phyloP scores from a whole-genome alignment of 345 rosid species.

The Cardiospermum halicacabum region DNA sequence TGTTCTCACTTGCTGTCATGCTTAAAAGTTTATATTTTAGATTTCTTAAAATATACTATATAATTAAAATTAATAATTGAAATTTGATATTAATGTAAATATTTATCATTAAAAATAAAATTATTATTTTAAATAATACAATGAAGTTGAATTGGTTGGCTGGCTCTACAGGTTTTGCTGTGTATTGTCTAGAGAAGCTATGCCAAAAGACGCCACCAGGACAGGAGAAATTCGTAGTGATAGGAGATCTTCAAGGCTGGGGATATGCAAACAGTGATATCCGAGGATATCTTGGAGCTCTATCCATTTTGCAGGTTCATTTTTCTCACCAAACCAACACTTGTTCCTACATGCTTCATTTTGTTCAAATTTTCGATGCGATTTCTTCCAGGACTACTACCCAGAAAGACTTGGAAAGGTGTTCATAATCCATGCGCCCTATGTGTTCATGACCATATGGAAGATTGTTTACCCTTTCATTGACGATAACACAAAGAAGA shows the following conservation, averaged over 20 bases:
- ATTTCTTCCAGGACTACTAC: slow-evolving; percentile 38
- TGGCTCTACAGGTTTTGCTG: slow-evolving; percentile 36
- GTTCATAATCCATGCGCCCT: slow-evolving; percentile 31
- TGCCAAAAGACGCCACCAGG: slow-evolving; percentile 34
- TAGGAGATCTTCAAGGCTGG: slow-evolving; percentile 50
- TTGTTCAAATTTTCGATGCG: background rate
- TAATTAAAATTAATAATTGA: no score
- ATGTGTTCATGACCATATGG: slow-evolving; percentile 39
- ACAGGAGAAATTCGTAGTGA: slow-evolving; percentile 37
- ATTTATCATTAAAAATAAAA: no score
- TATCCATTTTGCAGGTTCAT: slow-evolving; percentile 40
- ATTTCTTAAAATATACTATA: no score
- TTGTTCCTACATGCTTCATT: background rate
- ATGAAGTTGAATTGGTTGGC: background rate
- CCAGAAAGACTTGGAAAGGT: slow-evolving; percentile 45
- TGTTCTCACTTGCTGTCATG: no score
- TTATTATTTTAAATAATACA: no score
- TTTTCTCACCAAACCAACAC: no score
- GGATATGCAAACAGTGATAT: slow-evolving; percentile 49
- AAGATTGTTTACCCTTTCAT: slow-evolving; percentile 37
- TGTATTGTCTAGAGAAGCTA: slow-evolving; percentile 26
- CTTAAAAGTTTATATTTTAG: no score
- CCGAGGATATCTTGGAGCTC: slow-evolving; percentile 31
- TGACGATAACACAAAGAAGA: slow-evolving; percentile 33
- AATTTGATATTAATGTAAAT: no score